phyloP scores from a whole-genome alignment of 176 grass and related monocot genomes.

The Carex scoparia region DNA sequence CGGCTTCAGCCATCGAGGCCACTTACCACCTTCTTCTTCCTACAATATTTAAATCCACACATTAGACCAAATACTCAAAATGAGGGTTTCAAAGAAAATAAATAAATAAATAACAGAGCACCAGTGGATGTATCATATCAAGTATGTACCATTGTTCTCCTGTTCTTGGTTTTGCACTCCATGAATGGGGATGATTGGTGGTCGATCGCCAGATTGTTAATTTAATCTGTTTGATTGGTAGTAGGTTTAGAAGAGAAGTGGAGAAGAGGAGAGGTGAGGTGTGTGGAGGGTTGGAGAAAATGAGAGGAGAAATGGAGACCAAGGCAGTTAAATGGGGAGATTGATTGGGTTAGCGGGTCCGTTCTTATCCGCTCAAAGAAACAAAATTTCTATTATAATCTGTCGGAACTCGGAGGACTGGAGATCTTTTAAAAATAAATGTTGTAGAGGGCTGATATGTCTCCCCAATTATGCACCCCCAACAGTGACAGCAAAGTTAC shows the following conservation, averaged over 20 bases:
- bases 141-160: constrained; percentile 11
- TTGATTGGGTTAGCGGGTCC: constrained; percentile 30
- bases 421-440: too few relatives aligned
- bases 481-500: too few relatives aligned
- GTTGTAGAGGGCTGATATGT: too few relatives aligned
- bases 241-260: constrained; percentile 2
- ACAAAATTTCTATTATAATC: neutral
- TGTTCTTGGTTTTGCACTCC: constrained; percentile 24
- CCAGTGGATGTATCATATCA: neutral
- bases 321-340: constrained; percentile 12
- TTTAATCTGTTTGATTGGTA: neutral
- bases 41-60: neutral
- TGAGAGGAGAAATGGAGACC: constrained; percentile 19
- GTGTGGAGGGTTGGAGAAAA: constrained; percentile 14
- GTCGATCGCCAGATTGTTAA: constrained; percentile 18
- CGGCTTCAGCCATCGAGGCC: constrained; percentile 93
- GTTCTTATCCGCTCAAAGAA: constrained; percentile 22
- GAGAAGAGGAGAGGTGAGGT: neutral
- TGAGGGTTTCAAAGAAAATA: neutral
- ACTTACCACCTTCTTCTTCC: constrained; percentile 52
- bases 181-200: constrained; percentile 19
- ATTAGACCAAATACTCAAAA: neutral
- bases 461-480: too few relatives aligned
- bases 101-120: constrained; percentile 3
- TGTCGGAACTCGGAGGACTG: too few relatives aligned